Percentiles rank a stretch among this genome's conserved stretches.
Evolutionary conservation across 1,284 basidiomycete genomes (phyloP).

Genomic region (Cryptococcus sp.): DNA sequence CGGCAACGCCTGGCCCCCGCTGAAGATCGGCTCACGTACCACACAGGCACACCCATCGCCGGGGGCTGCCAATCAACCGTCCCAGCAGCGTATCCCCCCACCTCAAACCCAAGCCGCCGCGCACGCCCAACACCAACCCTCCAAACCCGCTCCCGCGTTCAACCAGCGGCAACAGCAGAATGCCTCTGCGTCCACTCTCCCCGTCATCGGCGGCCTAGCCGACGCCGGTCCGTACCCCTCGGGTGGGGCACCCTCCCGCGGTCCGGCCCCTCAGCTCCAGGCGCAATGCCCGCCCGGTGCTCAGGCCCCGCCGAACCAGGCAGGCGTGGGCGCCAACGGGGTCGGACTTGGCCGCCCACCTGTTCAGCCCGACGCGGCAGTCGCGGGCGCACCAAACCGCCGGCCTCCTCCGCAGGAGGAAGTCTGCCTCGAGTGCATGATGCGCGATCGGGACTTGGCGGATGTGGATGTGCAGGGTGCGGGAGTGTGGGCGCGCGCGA

Average conservation of each 20-base stretch:
- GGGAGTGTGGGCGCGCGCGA: slow-evolving; percentile 87
- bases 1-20: no score
- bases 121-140: no score
- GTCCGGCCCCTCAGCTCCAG: neutral
- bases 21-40: no score
- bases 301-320: neutral
- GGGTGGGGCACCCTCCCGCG: slow-evolving; percentile 5
- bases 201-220: slow-evolving; percentile 40
- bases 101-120: no score
- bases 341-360: slow-evolving; percentile 19
- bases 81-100: no score
- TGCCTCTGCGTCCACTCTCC: slow-evolving; percentile 39
- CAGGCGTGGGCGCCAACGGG: neutral
- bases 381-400: slow-evolving; percentile 3
- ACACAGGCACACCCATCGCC: no score
- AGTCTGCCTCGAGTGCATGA: slow-evolving; percentile 94
- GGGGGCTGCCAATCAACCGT: no score
- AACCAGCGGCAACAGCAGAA: slow-evolving; percentile 27
- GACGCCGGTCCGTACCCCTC: slow-evolving; percentile 44
- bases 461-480: slow-evolving; percentile 84
- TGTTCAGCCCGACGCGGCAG: neutral
- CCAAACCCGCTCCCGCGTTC: slow-evolving; percentile 3
- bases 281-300: neutral
- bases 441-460: slow-evolving; percentile 98
- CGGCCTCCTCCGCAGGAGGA: slow-evolving; percentile 54